Evolutionary conservation across 768 basidiomycete genomes (phyloP).

Genomic region (Leucosporidium yakuticum): DNA sequence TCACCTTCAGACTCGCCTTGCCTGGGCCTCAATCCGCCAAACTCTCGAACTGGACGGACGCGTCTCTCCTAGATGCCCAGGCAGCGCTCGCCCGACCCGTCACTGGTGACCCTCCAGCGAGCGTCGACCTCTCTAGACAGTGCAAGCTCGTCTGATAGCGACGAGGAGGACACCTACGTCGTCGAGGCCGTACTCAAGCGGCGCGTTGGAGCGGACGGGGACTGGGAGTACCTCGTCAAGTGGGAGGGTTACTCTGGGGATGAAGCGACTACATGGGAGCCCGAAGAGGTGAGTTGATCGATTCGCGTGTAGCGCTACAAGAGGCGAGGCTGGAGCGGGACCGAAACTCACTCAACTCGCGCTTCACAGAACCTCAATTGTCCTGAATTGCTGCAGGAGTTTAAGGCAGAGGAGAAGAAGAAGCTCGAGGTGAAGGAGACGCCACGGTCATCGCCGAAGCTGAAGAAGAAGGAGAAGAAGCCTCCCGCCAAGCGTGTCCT

Average conservation of each 20-base stretch:
- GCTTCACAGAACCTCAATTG: conserved; percentile 22
- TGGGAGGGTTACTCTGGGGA: conserved; percentile 21
- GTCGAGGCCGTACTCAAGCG: conserved; percentile 20
- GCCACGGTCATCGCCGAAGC: background rate
- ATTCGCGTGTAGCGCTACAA: too few species aligned
- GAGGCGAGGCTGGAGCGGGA: background rate
- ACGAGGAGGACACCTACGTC: conserved; percentile 14
- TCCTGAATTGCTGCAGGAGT: conserved; percentile 6
- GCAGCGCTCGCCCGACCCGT: too few species aligned
- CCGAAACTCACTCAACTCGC: background rate
- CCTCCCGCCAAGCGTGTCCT: background rate
- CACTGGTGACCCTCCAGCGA: too few species aligned
- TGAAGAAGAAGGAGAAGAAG: too few species aligned
- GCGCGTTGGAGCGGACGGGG: conserved; percentile 1
- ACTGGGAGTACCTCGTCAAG: conserved; percentile 15
- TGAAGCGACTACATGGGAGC: conserved; percentile 22
- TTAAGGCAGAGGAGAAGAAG: background rate
- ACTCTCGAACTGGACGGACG: too few species aligned
- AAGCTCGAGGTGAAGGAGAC: background rate
- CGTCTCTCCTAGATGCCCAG: too few species aligned
- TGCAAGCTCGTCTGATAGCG: conserved; percentile 5
- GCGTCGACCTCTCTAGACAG: background rate
- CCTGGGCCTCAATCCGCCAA: too few species aligned
- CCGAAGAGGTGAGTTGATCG: background rate
- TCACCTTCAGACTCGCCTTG: too few species aligned